Percentiles rank a stretch among this genome's conserved stretches.
Conservation (phyloP, 1,284 basidiomycete genomes). For the Gymnopus androsaceus region DNA sequence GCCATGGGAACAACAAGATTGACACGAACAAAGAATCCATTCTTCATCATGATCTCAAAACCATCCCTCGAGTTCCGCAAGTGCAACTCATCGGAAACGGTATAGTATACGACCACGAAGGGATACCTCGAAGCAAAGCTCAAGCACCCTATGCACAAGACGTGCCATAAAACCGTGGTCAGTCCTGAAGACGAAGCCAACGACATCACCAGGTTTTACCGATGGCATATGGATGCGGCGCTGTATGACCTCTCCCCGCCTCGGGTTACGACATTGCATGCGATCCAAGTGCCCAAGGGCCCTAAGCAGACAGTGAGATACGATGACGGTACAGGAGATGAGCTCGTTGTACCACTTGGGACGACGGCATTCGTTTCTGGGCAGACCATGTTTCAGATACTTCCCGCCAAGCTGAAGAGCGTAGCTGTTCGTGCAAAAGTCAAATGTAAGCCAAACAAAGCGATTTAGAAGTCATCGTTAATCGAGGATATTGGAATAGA, state of each 20-base stretch:
- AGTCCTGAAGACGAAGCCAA: slow-evolving; percentile 74
- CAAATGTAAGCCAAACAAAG: slow-evolving; percentile 33
- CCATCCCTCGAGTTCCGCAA: slow-evolving; percentile 81
- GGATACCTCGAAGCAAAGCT: slow-evolving; percentile 66
- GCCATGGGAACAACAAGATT: slow-evolving; percentile 84
- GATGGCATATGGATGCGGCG: slow-evolving; percentile 95
- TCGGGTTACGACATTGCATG: slow-evolving; percentile 87
- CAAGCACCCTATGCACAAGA: slow-evolving; percentile 84
- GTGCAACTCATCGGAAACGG: slow-evolving; percentile 87
- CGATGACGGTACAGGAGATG: slow-evolving; percentile 88
- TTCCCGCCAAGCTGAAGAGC: slow-evolving; percentile 76
- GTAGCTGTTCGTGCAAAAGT: slow-evolving; percentile 78
- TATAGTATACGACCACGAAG: slow-evolving; percentile 73
- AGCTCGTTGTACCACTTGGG: slow-evolving; percentile 76
- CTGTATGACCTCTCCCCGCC: slow-evolving; percentile 88
- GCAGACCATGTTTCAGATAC: slow-evolving; percentile 82
- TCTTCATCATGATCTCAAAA: slow-evolving; percentile 83
- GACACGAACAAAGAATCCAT: slow-evolving; percentile 70
- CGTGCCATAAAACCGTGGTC: slow-evolving; percentile 83
- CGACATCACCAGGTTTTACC: slow-evolving; percentile 83
- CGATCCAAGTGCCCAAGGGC: slow-evolving; percentile 74
- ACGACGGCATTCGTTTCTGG: slow-evolving; percentile 86
- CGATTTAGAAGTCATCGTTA: too few species aligned
- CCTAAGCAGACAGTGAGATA: slow-evolving; percentile 71
- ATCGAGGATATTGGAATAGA: slow-evolving; percentile 18